phyloP scores from a whole-genome alignment of 2,329 filamentous ascomycete species.

The Chaetomium sp. region DNA sequence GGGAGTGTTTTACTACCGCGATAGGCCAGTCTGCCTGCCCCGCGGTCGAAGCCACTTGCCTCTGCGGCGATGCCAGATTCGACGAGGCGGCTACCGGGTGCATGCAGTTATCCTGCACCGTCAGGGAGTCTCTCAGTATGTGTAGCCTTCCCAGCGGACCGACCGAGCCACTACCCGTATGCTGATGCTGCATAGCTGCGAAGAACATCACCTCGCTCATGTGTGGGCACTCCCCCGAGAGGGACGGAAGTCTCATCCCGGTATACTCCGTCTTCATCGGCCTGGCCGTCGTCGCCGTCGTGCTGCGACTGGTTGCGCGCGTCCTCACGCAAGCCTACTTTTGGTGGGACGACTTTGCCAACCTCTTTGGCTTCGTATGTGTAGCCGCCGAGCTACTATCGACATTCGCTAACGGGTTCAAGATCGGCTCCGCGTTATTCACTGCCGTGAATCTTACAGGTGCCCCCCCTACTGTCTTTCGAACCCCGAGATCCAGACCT shows the following conservation, averaged over 20 bases:
- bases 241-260: constrained; percentile 24
- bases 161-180: background rate
- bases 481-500: background rate
- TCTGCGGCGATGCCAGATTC: constrained; percentile 42
- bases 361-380: constrained; percentile 31
- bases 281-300: constrained; percentile 29
- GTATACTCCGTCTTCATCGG: constrained; percentile 29
- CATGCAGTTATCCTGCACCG: constrained; percentile 20
- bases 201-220: constrained; percentile 28
- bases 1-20: background rate
- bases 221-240: constrained; percentile 17
- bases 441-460: constrained; percentile 26
- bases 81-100: constrained; percentile 30
- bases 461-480: background rate
- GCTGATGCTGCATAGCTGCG: constrained; percentile 22
- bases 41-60: constrained; percentile 31
- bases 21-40: constrained; percentile 6
- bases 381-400: background rate
- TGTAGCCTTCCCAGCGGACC: background rate
- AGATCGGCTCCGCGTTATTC: constrained; percentile 28
- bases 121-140: constrained; percentile 29
- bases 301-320: constrained; percentile 30
- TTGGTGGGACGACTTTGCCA: constrained; percentile 35
- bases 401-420: background rate
- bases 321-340: constrained; percentile 34